These are phyloP conservation scores for Moricandia moricandioides DNA, from an alignment of 345 rosid genomes.

Conservation along the genomic window DNA sequence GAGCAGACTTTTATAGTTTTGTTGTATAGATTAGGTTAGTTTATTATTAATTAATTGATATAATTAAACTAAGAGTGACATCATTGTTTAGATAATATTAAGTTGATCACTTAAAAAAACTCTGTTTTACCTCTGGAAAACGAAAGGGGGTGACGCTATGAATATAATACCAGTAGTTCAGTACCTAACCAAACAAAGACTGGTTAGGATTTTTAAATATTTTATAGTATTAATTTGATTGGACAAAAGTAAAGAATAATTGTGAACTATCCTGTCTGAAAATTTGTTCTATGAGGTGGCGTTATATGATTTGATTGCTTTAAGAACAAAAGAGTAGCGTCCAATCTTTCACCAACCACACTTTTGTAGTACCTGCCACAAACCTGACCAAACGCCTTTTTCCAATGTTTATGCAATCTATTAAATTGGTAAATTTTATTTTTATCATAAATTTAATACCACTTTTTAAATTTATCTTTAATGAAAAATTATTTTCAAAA, in stretches of 20 bases:
- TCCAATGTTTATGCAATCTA: no score
- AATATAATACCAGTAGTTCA: not conserved
- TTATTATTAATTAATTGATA: not conserved
- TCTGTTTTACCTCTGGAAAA: not conserved
- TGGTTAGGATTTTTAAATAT: not conserved
- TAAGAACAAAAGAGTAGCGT: conserved; percentile 4
- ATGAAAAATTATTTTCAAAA: no score
- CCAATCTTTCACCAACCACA: conserved; percentile 28
- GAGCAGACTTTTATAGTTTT: not conserved
- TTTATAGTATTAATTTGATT: not conserved
- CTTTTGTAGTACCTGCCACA: conserved; percentile 22
- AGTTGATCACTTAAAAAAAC: not conserved
- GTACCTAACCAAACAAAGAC: conserved; percentile 7
- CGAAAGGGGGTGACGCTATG: conserved; percentile 1
- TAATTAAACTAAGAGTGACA: not conserved
- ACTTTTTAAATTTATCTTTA: no score
- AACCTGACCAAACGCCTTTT: not conserved
- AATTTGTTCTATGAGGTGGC: not conserved
- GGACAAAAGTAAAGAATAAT: not conserved
- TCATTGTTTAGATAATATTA: not conserved
- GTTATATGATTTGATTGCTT: not conserved
- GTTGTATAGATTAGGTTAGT: not conserved
- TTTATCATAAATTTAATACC: no score
- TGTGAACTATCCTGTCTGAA: conserved; percentile 11
- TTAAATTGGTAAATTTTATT: no score